Base-by-base conservation (phyloP, 352 stramenopile species). In the Phytopythium aichiense region DNA sequence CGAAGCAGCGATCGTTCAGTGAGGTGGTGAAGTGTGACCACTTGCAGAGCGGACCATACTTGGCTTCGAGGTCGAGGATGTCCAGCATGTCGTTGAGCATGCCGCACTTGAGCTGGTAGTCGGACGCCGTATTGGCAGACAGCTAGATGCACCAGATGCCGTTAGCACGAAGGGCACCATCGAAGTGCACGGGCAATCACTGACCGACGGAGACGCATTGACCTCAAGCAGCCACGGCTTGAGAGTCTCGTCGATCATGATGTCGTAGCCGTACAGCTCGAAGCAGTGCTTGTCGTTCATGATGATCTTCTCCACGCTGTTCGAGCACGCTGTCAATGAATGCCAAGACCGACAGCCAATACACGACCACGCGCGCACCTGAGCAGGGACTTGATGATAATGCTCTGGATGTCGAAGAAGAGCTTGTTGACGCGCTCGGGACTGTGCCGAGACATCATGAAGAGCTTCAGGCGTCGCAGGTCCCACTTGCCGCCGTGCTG, bases 281-380 rank as follows among this genome's bases (percentile, higher is more conserved):
- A 98, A 98, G 77, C 92, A 98, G 76, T 98, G 92, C 61, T 97
- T 97, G 76, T 98, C 94, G 59, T 96, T 94, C 58, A 98, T 97
- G 64, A 98, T 98, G 61, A 96, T 86, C 61, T 97, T 92, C 72
- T 98, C 91, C 33, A 98, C 90, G 40, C 83, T 84, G 33, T 25
- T 11, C 7, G 23, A 13, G 1, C 35, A 35, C 7, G 48, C 1
- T 7, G 28, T 31, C 28, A 31, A 16, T n/a, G 50, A 56, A 9
- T 43, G 15, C 9, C 31, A 31, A 45, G 0, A 16, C 37, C n/a
- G 4, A 22, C 18, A n/a, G 7, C 22, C 11, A 4, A 46, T 23
- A 6, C 4, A 6, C 1, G 12, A 20, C 8, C 51, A 20, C 37
- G 28, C 16, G 2, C 48, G 43, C 57, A 87, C 77, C 76, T 92